Evolutionary conservation across 192 early-diverging fungal species (phyloP).

Genomic region (Oehlia diaphana): DNA sequence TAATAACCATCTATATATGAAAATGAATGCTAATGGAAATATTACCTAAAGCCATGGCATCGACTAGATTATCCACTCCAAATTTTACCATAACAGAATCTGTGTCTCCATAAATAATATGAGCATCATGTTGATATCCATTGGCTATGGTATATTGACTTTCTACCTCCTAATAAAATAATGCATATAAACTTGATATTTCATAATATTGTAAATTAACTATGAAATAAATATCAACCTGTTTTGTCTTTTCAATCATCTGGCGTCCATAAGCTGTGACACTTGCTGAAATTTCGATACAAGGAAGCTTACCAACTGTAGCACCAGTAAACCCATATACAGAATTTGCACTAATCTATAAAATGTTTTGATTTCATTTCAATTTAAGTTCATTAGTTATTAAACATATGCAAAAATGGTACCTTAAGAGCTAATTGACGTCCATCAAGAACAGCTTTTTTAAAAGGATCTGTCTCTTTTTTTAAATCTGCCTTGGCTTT

Average conservation of each 20-base stretch:
- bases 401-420: slow-evolving; percentile 9
- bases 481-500: slow-evolving; percentile 91
- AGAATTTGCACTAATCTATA: slow-evolving; percentile 88
- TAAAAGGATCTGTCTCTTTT: slow-evolving; percentile 96
- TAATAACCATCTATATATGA: neutral
- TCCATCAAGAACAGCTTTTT: slow-evolving; percentile 90
- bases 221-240: slow-evolving; percentile 34
- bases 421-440: slow-evolving; percentile 94
- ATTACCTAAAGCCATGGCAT: slow-evolving; percentile 83
- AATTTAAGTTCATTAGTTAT: slow-evolving; percentile 20
- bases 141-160: slow-evolving; percentile 79
- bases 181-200: neutral
- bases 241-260: slow-evolving; percentile 92
- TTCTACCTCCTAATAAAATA: slow-evolving; percentile 64
- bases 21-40: neutral
- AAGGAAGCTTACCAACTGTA: slow-evolving; percentile 86
- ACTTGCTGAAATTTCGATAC: slow-evolving; percentile 90
- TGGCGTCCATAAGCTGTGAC: slow-evolving; percentile 93
- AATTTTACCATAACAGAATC: slow-evolving; percentile 99
- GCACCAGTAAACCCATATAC: slow-evolving; percentile 98
- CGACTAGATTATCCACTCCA: slow-evolving; percentile 73
- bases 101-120: slow-evolving; percentile 97
- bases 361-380: neutral
- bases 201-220: neutral
- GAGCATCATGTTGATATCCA: slow-evolving; percentile 83